Percentiles rank a stretch among this genome's conserved stretches.
Conservation (phyloP, 2,329 filamentous ascomycete species). For the Trichoderma sp. region DNA sequence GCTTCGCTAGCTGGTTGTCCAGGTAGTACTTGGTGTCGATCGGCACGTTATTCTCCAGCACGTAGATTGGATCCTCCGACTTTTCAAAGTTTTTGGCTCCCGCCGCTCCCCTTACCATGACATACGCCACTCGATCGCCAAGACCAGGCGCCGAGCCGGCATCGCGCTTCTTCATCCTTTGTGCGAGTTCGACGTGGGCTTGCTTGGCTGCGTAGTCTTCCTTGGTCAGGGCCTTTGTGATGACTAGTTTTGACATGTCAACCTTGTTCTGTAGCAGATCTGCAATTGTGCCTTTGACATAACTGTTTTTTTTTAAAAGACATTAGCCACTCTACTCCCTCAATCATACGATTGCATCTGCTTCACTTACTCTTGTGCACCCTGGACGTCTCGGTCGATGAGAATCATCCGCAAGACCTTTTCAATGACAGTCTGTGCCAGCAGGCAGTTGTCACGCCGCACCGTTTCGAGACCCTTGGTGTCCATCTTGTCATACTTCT, state of each 20-base stretch:
- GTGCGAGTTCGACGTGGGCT: slow-evolving; percentile 91
- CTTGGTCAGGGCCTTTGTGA: slow-evolving; percentile 95
- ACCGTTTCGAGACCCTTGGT: slow-evolving; percentile 99
- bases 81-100: slow-evolving; percentile 96
- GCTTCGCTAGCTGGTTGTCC: slow-evolving; percentile 96
- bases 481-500: slow-evolving; percentile 99
- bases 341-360: neutral
- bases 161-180: slow-evolving; percentile 96
- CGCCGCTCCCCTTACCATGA: slow-evolving; percentile 88
- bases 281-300: slow-evolving; percentile 94
- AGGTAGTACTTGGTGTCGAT: slow-evolving; percentile 99
- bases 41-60: slow-evolving; percentile 94
- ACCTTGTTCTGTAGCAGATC: slow-evolving; percentile 95
- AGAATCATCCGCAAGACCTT: slow-evolving; percentile 93
- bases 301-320: slow-evolving; percentile 52
- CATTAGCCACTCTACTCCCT: slow-evolving; percentile 37
- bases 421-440: slow-evolving; percentile 97
- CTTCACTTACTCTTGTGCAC: slow-evolving; percentile 80
- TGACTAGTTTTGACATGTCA: slow-evolving; percentile 98
- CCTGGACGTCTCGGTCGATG: slow-evolving; percentile 86
- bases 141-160: slow-evolving; percentile 88
- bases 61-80: slow-evolving; percentile 94
- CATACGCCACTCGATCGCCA: slow-evolving; percentile 95
- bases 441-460: slow-evolving; percentile 88
- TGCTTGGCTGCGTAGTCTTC: slow-evolving; percentile 87